phyloP scores from a whole-genome alignment of 306 rosid species.

The Carpinus viminea region DNA sequence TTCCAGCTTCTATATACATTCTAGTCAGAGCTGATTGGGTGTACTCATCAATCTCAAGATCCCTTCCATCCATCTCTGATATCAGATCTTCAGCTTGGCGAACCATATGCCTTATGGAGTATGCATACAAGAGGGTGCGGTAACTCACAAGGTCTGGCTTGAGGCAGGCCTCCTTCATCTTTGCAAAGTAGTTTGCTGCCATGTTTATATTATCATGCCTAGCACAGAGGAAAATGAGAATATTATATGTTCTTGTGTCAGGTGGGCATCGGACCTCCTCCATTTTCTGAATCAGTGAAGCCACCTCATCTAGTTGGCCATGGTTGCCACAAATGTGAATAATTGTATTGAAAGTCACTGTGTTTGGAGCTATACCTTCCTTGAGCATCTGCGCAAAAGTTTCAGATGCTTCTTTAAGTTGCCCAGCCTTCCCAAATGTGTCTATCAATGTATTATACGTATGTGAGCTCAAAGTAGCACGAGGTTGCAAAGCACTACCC shows the following conservation, averaged over 20 bases:
- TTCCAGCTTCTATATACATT: constrained; percentile 65
- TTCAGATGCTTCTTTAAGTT: constrained; percentile 54
- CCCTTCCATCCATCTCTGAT: constrained; percentile 66
- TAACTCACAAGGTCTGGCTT: constrained; percentile 68
- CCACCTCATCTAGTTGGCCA: constrained; percentile 52
- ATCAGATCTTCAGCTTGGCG: constrained; percentile 57
- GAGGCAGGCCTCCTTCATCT: constrained; percentile 62
- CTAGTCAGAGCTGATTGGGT: constrained; percentile 76
- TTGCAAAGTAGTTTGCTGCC: constrained; percentile 55
- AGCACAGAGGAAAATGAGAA: constrained; percentile 58
- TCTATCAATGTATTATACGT: constrained; percentile 73
- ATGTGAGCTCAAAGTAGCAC: constrained; percentile 48
- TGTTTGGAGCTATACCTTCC: constrained; percentile 72
- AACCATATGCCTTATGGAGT: constrained; percentile 73
- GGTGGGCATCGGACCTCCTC: constrained; percentile 61
- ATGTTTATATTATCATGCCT: constrained; percentile 54
- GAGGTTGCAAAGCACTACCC: constrained; percentile 21
- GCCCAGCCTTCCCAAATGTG: constrained; percentile 72
- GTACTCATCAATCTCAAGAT: constrained; percentile 69
- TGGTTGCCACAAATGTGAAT: constrained; percentile 78
- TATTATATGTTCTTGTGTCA: constrained; percentile 74
- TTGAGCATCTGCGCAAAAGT: constrained; percentile 74
- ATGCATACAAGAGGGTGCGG: constrained; percentile 68
- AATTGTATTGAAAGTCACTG: constrained; percentile 79
- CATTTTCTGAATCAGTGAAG: constrained; percentile 62